Base-by-base conservation (phyloP, 139 green algal genomes). In the Mesotaenium endlicherianum region DNA sequence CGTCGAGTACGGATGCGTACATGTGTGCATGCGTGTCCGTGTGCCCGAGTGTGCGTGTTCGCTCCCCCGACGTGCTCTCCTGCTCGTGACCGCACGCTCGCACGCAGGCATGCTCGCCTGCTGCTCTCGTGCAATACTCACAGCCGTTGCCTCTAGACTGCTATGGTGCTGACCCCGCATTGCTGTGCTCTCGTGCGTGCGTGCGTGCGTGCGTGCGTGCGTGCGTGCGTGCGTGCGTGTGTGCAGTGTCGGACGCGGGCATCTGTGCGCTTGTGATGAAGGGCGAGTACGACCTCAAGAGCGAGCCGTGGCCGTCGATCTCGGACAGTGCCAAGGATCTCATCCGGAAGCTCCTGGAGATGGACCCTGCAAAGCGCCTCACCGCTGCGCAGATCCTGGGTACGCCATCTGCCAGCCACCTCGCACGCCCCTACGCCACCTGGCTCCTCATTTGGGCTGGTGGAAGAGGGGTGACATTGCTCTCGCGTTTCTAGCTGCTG, bases 211-310 rank as follows among this genome's bases (percentile, higher is more conserved):
- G n/a, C n/a, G n/a, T n/a, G n/a, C n/a, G n/a, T n/a, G n/a, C n/a
- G n/a, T n/a, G n/a, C n/a, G n/a, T n/a, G n/a, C n/a, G n/a, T n/a
- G n/a, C n/a, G n/a, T n/a, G n/a, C n/a, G n/a, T n/a, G n/a, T n/a
- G n/a, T n/a, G n/a, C n/a, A n/a, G n/a, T 72, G 41, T 72, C 92
- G 3, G 95, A 98, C 84, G 90, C 97, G 88, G 89, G 92, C 74
- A 96, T 97, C 79, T 97, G 95, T 70, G 90, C 93, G 59, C 55
- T 60, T 8, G 91, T 97, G 47, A 87, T 97, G 17, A 91, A 44
- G 45, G 92, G 92, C 68, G 69, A 85, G 1, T 43, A 93, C 44
- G 93, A 97, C 87, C 92, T 95, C 45, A 59, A 45, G 39, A 91
- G 60, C 47, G 88, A 94, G 30, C 93, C 93, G 14, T 97, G 93